Base-by-base conservation (phyloP, 2,329 filamentous ascomycete genomes). In the Paecilomyces formosus region DNA sequence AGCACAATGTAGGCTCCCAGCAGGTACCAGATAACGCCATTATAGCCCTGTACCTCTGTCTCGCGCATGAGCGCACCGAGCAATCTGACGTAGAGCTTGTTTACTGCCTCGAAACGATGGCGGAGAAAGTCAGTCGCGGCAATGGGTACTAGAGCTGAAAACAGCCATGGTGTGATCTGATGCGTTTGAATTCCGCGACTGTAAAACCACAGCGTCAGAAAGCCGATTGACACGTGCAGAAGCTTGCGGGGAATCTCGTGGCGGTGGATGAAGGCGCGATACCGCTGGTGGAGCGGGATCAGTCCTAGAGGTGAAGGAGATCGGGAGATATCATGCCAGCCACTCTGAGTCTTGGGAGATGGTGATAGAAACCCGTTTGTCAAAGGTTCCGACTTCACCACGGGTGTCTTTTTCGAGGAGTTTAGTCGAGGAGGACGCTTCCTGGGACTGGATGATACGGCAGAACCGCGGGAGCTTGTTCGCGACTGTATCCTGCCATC, bases 1-100 rank as follows among this genome's bases (percentile, higher is more conserved):
- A 97, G 84, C 15, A 93, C 91, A 31, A 87, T 82, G 86, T 92
- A 97, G 28, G 92, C 88, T 58, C 94, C 94, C 7, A 97, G 83
- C 9, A 99, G 85, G 75, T 97, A 99, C 80, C 90, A 97, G 64
- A 99, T 95, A 65, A 97, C 93, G 56, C 94, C 94, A 72, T 99
- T 99, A 82, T 91, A 99, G 55, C 92, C 90, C 54, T 87, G 82
- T 65, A 93, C 96, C 76, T 99, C 94, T 63, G 89, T 94, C 78
- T 99, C 94, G 57, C 94, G 89, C 94, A 99, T 99, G 66, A 99
- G 81, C 0, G 92, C 91, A 53, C 94, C 94, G 13, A 97, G 78
- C 39, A 85, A 82, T 58, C 83, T 85, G 66, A 97, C 93, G 74
- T 97, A 99, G 58, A 96, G 72, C 39, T 87, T 83, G 74, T 99